phyloP scores from a whole-genome alignment of 2,329 filamentous ascomycete genomes.

The Alternaria hordeiaustralica region DNA sequence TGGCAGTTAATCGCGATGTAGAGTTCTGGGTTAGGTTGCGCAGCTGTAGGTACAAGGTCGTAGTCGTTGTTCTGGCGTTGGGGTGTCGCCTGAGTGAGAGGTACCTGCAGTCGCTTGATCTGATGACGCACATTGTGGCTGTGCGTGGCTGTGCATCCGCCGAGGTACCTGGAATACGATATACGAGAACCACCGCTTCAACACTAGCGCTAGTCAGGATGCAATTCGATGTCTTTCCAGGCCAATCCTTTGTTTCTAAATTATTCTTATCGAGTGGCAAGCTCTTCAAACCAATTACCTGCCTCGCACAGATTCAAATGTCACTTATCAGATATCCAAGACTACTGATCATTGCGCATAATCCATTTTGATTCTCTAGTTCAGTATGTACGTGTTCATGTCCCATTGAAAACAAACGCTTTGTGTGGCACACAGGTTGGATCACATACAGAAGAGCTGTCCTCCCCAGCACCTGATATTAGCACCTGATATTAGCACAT shows the following conservation, averaged over 20 bases:
- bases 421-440: neutral
- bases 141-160: slow-evolving; percentile 7
- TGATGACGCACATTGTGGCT: slow-evolving; percentile 19
- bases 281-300: no score
- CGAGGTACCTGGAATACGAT: neutral
- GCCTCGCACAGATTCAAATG: neutral
- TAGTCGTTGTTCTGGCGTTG: slow-evolving; percentile 6
- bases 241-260: neutral
- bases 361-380: neutral
- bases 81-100: slow-evolving; percentile 11
- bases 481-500: neutral
- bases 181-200: neutral
- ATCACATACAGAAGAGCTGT: neutral
- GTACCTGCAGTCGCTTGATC: slow-evolving; percentile 2
- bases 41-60: neutral
- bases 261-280: neutral
- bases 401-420: no score
- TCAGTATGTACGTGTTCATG: neutral
- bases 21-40: neutral
- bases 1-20: slow-evolving; percentile 21
- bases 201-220: neutral
- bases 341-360: neutral
- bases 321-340: neutral
- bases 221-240: neutral
- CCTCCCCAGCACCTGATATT: neutral